Base-by-base conservation (phyloP, 257 asterid genomes). In the Primulina tabacum region DNA sequence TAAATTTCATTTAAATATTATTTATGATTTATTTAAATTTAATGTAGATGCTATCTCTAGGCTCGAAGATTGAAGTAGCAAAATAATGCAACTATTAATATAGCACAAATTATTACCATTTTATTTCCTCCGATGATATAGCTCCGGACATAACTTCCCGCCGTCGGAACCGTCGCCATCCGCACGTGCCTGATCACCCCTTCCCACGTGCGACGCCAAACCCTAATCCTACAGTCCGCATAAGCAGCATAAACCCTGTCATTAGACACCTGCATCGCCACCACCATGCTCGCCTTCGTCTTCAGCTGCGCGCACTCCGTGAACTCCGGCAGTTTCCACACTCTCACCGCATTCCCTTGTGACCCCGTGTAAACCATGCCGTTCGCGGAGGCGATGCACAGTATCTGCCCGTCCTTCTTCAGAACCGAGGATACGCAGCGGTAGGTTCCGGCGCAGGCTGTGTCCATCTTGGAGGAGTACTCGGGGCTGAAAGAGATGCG, bases 311-410 rank as follows among this genome's bases (percentile, higher is more conserved):
- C 98, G 68, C 92, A 87, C 53, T 90, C 98, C 0, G 94, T 77
- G 76, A 90, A 87, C 81, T 93, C 98, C 2, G 98, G 97, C 81
- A 88, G 79, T 87, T 85, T 93, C 98, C 98, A 93, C 1, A 93
- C 85, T 28, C 98, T 82, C 16, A 93, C 67, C 20, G 69, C 43
- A 70, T 78, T 89, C 29, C 84, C 75, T 77, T 90, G 92, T 1
- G 95, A 79, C 0, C 97, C 98, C 17, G 98, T 87, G 81, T 92
- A 92, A 2, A 85, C 80, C 1, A 92, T 67, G 1, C 90, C 95
- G 72, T 83, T 84, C 17, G 92, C 83, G 29, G 88, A 73, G 2
- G 95, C 94, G 37, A 86, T 38, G 73, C 87, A 86, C 66, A 92
- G 78, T 60, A 92, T 81, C 81, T 90, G 95, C 6, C 98, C 96